These are phyloP conservation scores for Hymenoscyphus fructigenus DNA, from an alignment of 2,329 filamentous ascomycete species.

Conservation along the genomic window DNA sequence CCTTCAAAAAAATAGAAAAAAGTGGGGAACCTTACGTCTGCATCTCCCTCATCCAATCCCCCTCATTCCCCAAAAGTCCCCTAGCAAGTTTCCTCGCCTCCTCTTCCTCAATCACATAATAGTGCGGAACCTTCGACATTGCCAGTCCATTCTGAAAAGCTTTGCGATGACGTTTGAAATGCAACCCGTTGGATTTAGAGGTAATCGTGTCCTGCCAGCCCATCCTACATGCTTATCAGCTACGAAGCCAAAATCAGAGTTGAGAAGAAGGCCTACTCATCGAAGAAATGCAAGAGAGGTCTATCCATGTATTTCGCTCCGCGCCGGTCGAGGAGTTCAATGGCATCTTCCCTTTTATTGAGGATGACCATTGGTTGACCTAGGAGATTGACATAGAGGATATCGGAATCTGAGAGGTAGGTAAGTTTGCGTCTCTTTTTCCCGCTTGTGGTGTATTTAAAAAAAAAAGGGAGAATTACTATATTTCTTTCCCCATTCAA, in stretches of 20 bases:
- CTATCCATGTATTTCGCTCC: conserved; percentile 46
- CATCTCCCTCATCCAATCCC: conserved; percentile 39
- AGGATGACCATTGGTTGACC: conserved; percentile 42
- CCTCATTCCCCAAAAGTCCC: conserved; percentile 35
- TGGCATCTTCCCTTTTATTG: conserved; percentile 43
- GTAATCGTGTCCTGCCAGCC: conserved; percentile 46
- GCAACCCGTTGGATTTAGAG: conserved; percentile 41
- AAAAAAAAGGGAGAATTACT: background rate
- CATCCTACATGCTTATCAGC: background rate
- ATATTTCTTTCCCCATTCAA: conserved; percentile 29
- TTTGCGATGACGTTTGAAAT: conserved; percentile 43
- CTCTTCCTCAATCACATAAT: conserved; percentile 29
- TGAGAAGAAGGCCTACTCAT: conserved; percentile 7
- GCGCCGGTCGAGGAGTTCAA: conserved; percentile 45
- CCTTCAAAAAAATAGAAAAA: background rate
- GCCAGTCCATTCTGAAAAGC: conserved; percentile 44
- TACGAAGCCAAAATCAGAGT: background rate
- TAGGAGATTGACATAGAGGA: conserved; percentile 22
- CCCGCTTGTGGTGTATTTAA: background rate
- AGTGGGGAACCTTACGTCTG: background rate
- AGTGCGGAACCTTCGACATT: conserved; percentile 37
- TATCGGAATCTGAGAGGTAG: conserved; percentile 14
- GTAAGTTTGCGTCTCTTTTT: background rate
- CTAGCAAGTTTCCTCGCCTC: conserved; percentile 35
- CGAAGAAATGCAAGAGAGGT: conserved; percentile 41